These are phyloP conservation scores for Aquanectria penicillioides DNA, from an alignment of 2,329 filamentous ascomycete genomes.

Conservation along the genomic window DNA sequence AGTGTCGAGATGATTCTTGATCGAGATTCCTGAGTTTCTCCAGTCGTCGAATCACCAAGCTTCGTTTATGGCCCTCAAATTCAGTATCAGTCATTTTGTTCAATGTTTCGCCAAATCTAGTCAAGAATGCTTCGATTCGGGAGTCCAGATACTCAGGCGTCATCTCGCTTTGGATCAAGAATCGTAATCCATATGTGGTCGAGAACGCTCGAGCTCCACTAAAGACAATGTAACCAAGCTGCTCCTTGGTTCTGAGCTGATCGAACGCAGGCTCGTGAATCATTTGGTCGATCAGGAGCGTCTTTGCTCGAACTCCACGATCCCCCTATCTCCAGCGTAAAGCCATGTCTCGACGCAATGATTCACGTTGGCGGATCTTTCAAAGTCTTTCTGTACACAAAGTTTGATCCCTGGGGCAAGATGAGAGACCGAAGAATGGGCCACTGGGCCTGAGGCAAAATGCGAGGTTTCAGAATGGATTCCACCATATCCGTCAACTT, in stretches of 20 bases:
- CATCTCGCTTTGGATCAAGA: constrained; percentile 94
- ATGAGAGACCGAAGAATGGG: constrained; percentile 80
- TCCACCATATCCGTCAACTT: constrained; percentile 86
- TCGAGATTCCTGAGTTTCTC: constrained; percentile 94
- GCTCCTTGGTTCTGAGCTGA: constrained; percentile 94
- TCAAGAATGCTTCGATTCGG: constrained; percentile 87
- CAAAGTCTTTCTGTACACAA: constrained; percentile 81
- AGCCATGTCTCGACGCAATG: constrained; percentile 85
- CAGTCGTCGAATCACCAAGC: constrained; percentile 84
- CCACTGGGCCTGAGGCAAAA: constrained; percentile 82
- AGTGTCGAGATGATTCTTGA: constrained; percentile 84
- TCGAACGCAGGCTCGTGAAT: constrained; percentile 94
- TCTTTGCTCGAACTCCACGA: constrained; percentile 76
- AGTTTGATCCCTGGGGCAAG: constrained; percentile 83
- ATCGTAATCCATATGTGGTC: constrained; percentile 86
- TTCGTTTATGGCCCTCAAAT: constrained; percentile 92
- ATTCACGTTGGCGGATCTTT: constrained; percentile 92
- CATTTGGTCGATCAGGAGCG: constrained; percentile 87
- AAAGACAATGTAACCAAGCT: constrained; percentile 96
- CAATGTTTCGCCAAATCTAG: constrained; percentile 71
- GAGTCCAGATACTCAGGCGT: constrained; percentile 84
- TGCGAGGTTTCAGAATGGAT: constrained; percentile 76
- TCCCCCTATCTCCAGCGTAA: constrained; percentile 76
- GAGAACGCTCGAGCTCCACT: constrained; percentile 76
- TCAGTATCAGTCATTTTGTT: constrained; percentile 81